Evolutionary conservation across 108 stramenopile species (phyloP), one percentile per base, ranked within the genome.

Genomic region (Aureococcus anophagefferens): DNA sequence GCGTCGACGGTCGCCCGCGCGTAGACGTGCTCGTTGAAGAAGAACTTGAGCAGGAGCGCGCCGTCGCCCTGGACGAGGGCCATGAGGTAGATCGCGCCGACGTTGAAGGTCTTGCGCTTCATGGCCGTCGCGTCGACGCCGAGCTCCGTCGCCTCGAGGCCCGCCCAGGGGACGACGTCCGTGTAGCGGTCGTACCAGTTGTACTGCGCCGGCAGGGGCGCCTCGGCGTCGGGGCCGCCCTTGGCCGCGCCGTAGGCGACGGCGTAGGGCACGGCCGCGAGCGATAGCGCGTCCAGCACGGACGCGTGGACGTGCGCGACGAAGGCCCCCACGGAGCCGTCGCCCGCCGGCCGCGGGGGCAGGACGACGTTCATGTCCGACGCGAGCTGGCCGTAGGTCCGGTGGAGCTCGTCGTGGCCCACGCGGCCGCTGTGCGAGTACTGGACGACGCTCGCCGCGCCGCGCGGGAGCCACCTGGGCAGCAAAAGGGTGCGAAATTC

Each of bases 151-250:
- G 25, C 51, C 21, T 28, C 21, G 51, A 59, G 17, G 51, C 51
- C 51, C 7, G 21, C 1, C 51, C 51, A 59, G 21, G 17, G 14
- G 21, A 11, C 7, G 21, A 59, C 51, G 51, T 59, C 51, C 51
- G 21, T 4, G 51, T 59, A 59, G 51, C 51, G 51, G 51, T 59
- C 51, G 51, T 59, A 59, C 51, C 51, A 59, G 51, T 59, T 59
- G 51, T 25, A 59, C 51, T 59, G 51, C 7, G 51, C 21, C 51
- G 51, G 51, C 3, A 59, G 51, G 21, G 51, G 51, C 40, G 40
- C 40, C 40, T 44, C 40, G 5, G 9, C 9, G n/a, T n/a, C n/a
- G n/a, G n/a, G n/a, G 3, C 51, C 51, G 25, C 25, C 3, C 21
- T 1, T 25, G 25, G 21, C 17, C 7, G 51, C 51, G 7, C 1